Evolutionary conservation across 1,284 basidiomycete genomes (phyloP).

Genomic region (Melampsora americana): DNA sequence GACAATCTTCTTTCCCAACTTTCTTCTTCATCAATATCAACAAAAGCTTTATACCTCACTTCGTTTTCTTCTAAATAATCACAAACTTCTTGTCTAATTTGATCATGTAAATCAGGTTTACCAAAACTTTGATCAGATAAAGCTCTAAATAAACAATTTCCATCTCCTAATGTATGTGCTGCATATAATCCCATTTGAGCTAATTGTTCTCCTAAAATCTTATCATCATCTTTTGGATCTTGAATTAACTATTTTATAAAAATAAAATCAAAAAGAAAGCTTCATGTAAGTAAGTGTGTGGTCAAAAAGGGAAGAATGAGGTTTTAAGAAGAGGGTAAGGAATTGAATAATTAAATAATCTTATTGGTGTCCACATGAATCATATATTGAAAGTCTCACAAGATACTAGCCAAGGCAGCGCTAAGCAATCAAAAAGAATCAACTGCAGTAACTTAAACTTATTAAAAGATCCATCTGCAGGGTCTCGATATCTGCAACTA

Average conservation of each 20-base stretch:
- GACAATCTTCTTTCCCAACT: constrained; percentile 63
- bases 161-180: constrained; percentile 69
- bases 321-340: neutral
- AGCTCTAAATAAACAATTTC: constrained; percentile 81
- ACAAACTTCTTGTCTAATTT: constrained; percentile 71
- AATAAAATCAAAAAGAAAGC: neutral
- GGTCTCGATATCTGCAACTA: too few relatives aligned
- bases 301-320: too few relatives aligned
- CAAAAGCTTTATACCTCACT: constrained; percentile 76
- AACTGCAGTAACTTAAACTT: too few relatives aligned
- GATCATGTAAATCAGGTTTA: constrained; percentile 66
- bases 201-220: constrained; percentile 37
- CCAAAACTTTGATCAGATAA: constrained; percentile 76
- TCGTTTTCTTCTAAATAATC: constrained; percentile 72
- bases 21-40: constrained; percentile 73
- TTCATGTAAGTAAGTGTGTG: too few relatives aligned
- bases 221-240: constrained; percentile 29
- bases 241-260: constrained; percentile 19
- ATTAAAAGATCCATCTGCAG: too few relatives aligned
- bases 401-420: too few relatives aligned
- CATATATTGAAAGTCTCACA: too few relatives aligned
- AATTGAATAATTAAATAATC: neutral
- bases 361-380: neutral
- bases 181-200: constrained; percentile 46
- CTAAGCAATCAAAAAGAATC: too few relatives aligned